A percentile compares a stretch with the other conserved stretches of the same genome.
Conservation (phyloP, 2,329 filamentous ascomycete species). For the Gyromitra esculenta region DNA sequence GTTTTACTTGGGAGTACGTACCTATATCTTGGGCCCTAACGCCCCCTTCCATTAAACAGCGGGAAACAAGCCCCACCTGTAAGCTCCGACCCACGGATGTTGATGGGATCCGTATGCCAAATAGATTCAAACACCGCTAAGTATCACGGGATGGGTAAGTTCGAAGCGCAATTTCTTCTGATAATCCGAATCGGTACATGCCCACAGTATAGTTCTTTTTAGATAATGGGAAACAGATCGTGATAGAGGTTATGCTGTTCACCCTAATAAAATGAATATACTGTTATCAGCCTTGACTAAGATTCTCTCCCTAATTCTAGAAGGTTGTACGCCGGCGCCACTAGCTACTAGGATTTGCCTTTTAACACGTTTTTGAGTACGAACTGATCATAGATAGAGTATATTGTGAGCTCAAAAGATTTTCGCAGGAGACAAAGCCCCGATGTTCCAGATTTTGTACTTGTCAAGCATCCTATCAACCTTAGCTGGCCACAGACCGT, state of each 20-base stretch:
- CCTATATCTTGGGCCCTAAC: neutral
- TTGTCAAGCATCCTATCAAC: neutral
- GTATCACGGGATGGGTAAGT: neutral
- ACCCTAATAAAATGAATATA: neutral
- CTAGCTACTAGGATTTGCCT: neutral
- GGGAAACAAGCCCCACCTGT: neutral
- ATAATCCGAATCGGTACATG: neutral
- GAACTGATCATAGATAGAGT: neutral
- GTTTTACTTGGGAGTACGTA: neutral
- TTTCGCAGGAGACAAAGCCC: neutral
- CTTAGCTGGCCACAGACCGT: neutral
- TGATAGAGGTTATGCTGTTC: neutral
- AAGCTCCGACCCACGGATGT: neutral
- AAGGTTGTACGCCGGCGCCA: too few relatives aligned
- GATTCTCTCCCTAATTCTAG: neutral
- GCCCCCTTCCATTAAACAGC: neutral
- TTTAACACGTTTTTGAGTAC: neutral
- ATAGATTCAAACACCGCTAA: neutral
- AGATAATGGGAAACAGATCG: neutral
- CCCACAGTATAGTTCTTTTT: neutral
- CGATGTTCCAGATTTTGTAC: neutral
- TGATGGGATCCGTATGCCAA: neutral
- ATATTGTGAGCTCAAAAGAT: neutral
- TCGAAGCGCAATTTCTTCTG: neutral
- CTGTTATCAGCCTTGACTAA: neutral